Evolutionary conservation across 768 basidiomycete species (phyloP), one percentile per base, ranked within the genome.

Genomic region (Paxillus involutus): DNA sequence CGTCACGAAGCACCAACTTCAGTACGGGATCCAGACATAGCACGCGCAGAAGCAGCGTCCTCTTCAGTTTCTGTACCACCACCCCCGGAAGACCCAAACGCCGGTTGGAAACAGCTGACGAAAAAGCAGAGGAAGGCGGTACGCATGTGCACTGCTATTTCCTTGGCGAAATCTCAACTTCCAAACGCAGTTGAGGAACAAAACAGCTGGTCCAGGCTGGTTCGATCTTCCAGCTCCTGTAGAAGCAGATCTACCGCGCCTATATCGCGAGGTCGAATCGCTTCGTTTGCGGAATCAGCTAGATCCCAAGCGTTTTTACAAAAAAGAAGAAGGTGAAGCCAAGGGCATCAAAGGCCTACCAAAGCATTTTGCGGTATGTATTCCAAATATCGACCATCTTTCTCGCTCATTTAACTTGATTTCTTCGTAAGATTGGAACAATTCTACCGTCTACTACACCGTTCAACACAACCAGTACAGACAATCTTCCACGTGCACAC

Each of bases 231-330:
- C 93, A 17, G 86, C 89, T 16, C 92, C 93, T 19, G 70, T 82
- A 13, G 88, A 89, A 61, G 83, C 88, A 12, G 91, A 94, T 56
- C 75, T 91, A 14, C 89, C 91, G 35, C 80, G 84, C 36, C 71
- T 94, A 39, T 73, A 93, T 62, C 87, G 89, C 48, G 93, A 97
- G 73, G 87, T 93, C 11, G 90, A 95, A 66, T 88, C 94, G 0
- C 75, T 95, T 52, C 86, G 92, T 30, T 74, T 97, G 44, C 83
- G 88, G 47, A 93, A 93, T 65, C 88, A 92, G 53, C 80, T 97
- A 17, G 94, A 97, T 63, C 93, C 93, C 16, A 97, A 96, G 68
- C 81, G 91, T 19, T 95, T 95, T 73, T 91, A 94, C 72, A 77
- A 84, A 57, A 94, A 91, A 68, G 90, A 94, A 44, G 86, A 88